Base-by-base conservation (phyloP, 2,329 filamentous ascomycete genomes). In the Aspergillus sergii region DNA sequence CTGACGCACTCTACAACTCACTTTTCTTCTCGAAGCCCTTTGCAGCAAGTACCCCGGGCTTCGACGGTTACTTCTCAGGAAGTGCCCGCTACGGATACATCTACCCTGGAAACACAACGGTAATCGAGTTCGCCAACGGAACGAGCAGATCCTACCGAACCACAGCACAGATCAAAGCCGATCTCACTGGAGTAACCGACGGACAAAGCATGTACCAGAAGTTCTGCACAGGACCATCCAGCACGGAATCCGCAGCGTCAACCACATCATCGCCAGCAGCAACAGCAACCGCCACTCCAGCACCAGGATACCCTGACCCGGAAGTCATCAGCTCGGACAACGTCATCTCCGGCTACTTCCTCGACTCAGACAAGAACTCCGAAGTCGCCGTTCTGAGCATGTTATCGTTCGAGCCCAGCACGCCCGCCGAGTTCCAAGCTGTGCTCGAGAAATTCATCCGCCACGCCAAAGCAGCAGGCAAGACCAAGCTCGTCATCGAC, bases 11-110 rank as follows among this genome's bases (percentile, higher is more conserved):
- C 4, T 55, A 55, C 32, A 55, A 55, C 51, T 55, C 51, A 4
- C n/a, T 55, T 8, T 55, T 55, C 51, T 55, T 55, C 51, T 55
- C 51, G 32, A 55, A 55, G n/a, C 51, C 51, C 3, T 55, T 55
- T 19, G 51, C 51, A 9, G 51, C 51, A 11, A 21, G 51, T n/a
- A 39, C 32, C n/a, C 32, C 51, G 4, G 30, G 11, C 34, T 55
- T 55, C 6, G 51, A 55, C 3, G 51, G 51, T 0, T 55, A 55
- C 21, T 55, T 55, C 9, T 55, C 51, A 3, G 51, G 51, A 3
- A 55, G 51, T 55, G 51, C 32, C 5, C 51, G 51, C 21, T 55
- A 16, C 11, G 51, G 51, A 8, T 55, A 55, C n/a, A 39, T 55
- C 11, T 55, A 39, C 8, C 51, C 51, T 8, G 51, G 51, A 16